phyloP scores from a whole-genome alignment of 2,329 filamentous ascomycete species.

The Calonectria henricotiae region DNA sequence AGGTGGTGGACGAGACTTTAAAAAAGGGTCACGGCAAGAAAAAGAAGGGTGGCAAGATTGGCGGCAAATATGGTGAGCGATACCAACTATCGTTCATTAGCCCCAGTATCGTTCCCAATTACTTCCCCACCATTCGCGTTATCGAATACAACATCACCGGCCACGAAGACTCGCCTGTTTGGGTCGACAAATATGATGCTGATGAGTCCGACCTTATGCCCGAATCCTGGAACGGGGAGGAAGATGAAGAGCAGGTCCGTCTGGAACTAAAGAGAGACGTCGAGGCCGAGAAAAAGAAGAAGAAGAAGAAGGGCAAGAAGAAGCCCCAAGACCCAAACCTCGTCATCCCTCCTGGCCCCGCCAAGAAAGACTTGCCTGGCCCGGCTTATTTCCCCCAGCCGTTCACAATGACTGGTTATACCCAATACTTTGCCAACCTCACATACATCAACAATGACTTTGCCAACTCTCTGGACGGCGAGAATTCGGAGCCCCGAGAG shows the following conservation, averaged over 20 bases:
- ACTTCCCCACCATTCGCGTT: constrained; percentile 91
- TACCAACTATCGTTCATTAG: constrained; percentile 87
- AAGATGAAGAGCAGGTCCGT: constrained; percentile 47
- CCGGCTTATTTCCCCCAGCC: constrained; percentile 92
- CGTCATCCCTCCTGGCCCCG: constrained; percentile 79
- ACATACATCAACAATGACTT: constrained; percentile 88
- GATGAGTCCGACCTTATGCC: constrained; percentile 32
- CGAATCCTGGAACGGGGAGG: constrained; percentile 52
- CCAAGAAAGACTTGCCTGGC: constrained; percentile 81
- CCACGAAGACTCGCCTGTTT: constrained; percentile 72
- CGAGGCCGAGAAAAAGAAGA: constrained; percentile 52
- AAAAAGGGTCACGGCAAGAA: constrained; percentile 61
- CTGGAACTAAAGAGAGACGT: constrained; percentile 52
- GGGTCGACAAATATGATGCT: constrained; percentile 58
- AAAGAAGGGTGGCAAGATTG: constrained; percentile 75
- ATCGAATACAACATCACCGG: constrained; percentile 93
- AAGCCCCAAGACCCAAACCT: constrained; percentile 75
- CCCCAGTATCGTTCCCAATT: constrained; percentile 93
- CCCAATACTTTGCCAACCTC: constrained; percentile 95
- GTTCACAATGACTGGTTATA: constrained; percentile 84
- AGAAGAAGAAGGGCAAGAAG: constrained; percentile 64
- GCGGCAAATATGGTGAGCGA: constrained; percentile 86
- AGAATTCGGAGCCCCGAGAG: constrained; percentile 71
- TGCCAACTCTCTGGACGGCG: constrained; percentile 60
- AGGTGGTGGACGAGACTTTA: constrained; percentile 42